Conservation (phyloP, 345 rosid species). For the Eucalyptus sp. region DNA sequence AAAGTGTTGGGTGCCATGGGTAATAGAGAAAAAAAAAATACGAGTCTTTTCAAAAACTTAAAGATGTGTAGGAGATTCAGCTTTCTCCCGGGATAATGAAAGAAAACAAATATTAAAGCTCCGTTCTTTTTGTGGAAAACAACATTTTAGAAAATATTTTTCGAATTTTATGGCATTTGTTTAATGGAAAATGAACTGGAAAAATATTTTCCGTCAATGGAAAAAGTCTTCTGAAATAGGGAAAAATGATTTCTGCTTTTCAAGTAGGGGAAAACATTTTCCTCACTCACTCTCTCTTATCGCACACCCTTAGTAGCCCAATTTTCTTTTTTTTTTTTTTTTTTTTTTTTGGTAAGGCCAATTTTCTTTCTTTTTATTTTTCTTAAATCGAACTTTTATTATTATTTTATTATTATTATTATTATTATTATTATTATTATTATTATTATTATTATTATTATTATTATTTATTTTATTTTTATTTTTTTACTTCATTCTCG, state of each 20-base stretch:
- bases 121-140: accelerated
- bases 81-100: background rate
- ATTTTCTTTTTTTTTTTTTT: too few species aligned
- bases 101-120: background rate
- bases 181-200: accelerated
- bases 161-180: accelerated
- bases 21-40: too few species aligned
- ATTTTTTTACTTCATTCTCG: background rate
- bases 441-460: too few species aligned
- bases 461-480: too few species aligned
- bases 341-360: background rate
- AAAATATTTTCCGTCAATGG: accelerated
- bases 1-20: background rate
- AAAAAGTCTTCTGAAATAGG: too few species aligned
- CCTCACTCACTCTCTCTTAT: background rate
- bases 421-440: too few species aligned
- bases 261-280: too few species aligned
- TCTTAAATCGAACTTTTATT: too few species aligned
- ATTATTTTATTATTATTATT: too few species aligned
- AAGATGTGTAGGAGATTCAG: background rate
- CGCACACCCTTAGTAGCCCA: background rate
- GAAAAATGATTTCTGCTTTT: accelerated
- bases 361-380: too few species aligned
- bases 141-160: accelerated
- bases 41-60: background rate